Conservation (phyloP, 169 alveolate species). For the Eimeria tenella region DNA sequence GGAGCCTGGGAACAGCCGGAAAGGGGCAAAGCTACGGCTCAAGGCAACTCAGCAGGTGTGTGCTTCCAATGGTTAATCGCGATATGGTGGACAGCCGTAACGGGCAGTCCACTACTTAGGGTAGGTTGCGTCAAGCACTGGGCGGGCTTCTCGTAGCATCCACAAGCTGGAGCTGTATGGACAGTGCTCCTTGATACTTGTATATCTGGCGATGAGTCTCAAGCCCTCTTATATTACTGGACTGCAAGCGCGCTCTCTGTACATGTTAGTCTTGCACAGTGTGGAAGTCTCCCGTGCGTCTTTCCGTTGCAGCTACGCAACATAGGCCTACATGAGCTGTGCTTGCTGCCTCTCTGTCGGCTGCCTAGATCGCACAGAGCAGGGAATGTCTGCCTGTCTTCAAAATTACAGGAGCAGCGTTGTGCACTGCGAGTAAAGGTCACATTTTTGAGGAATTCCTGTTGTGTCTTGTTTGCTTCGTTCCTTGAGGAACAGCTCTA, state of each 20-base stretch:
- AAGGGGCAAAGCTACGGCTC: constrained; percentile 23
- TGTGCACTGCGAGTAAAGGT: neutral
- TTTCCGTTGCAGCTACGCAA: too few relatives aligned
- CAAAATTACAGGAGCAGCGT: neutral
- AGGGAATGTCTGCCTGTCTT: constrained; percentile 6
- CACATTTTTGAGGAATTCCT: neutral
- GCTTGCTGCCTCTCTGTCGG: too few relatives aligned
- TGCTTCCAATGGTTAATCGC: neutral
- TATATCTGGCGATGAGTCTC: too few relatives aligned
- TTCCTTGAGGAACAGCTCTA: constrained; percentile 31
- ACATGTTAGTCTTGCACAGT: too few relatives aligned
- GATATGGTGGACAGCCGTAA: too few relatives aligned
- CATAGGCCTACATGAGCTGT: too few relatives aligned
- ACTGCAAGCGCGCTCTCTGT: too few relatives aligned
- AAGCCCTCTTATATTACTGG: too few relatives aligned
- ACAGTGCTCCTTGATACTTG: too few relatives aligned
- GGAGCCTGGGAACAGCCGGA: constrained; percentile 15
- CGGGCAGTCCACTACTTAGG: too few relatives aligned
- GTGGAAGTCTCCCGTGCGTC: too few relatives aligned
- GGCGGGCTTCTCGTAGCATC: neutral
- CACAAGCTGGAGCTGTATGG: too few relatives aligned
- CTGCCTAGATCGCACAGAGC: neutral
- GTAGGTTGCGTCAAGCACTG: neutral
- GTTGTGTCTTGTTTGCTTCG: constrained; percentile 28
- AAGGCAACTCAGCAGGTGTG: constrained; percentile 30